Evolutionary conservation across 495 filamentous ascomycete species (phyloP), one percentile per base, ranked within the genome.

Genomic region (Neurospora sp.): DNA sequence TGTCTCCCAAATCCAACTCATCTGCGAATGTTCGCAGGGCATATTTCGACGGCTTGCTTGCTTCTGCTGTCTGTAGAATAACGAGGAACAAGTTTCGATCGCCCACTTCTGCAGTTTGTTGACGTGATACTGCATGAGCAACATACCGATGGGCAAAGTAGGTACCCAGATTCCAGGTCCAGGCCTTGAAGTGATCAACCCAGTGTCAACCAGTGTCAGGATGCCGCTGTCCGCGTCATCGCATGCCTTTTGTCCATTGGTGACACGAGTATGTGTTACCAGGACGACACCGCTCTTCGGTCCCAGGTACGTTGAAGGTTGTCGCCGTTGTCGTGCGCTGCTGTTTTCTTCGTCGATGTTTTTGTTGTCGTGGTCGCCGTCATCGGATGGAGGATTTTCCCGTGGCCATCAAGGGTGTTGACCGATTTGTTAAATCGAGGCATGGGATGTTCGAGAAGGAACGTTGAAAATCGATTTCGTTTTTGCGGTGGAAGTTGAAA

Each of bases 111-210:
- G 39, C 59, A 37, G 20, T 40, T 69, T 72, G 71, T 72, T 72
- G 44, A 72, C 41, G 12, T 69, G 71, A 40, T 72, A 69, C 71
- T 35, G 71, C 71, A 37, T 37, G 54, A 62, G 54, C 54, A 62
- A 27, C 54, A 62, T 5, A 31, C 54, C 12, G 54, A 62, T 62
- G 27, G 27, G 54, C 54, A 66, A 66, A 66, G 54, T 66, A 66
- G 54, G 54, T 66, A 66, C 54, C 54, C 54, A 66, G 54, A 66
- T 35, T 66, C 14, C 54, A 66, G 54, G 54, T 66, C 54, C 54
- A 66, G 48, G 20, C 11, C 48, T 59, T 59, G 46, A 10, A 27
- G 18, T 48, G 44, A 23, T 23, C 16, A 27, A 54, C n/a, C 46
- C 46, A 54, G 20, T 54, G 46, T 62, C 23, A 62, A 8, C 27